Evolutionary conservation across 1,284 basidiomycete species (phyloP).

Genomic region (Moesziomyces antarcticus): DNA sequence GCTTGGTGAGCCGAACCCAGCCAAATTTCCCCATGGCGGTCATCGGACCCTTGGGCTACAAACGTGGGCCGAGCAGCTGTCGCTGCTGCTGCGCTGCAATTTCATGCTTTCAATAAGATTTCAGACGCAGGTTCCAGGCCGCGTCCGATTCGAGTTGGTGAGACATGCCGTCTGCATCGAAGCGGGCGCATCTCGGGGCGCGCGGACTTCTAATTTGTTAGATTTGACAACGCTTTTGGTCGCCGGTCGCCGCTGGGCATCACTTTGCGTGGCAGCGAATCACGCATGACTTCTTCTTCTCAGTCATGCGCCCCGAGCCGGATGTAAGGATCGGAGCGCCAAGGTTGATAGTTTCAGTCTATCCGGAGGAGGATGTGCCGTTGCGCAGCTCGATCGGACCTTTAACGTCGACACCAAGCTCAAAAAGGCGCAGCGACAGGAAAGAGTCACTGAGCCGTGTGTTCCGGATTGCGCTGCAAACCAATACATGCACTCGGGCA

Average conservation of each 20-base stretch:
- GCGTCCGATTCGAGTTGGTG: neutral
- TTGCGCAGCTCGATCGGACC: constrained; percentile 10
- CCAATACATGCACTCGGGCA: constrained; percentile 26
- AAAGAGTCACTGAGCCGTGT: constrained; percentile 16
- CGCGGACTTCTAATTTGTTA: neutral
- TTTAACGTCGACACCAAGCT: constrained; percentile 31
- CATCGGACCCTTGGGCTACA: no score
- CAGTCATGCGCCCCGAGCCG: no score
- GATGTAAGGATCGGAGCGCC: constrained; percentile 31
- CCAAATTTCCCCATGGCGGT: no score
- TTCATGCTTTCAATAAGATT: no score
- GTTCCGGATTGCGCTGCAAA: constrained; percentile 31
- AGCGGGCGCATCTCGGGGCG: neutral
- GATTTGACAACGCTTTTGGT: neutral
- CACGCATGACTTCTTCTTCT: no score
- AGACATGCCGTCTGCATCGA: neutral
- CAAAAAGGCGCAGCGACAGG: constrained; percentile 26
- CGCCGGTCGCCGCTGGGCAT: no score
- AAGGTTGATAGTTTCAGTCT: constrained; percentile 43
- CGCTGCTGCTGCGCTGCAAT: no score
- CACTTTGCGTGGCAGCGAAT: no score
- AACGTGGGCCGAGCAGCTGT: no score
- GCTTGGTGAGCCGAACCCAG: no score
- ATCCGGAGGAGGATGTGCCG: constrained; percentile 17
- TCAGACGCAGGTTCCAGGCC: no score